Evolutionary conservation across 225 moss, liverwort and hornwort genomes (phyloP), one percentile per base, ranked within the genome.

Genomic region (Antitrichia curtipendula): DNA sequence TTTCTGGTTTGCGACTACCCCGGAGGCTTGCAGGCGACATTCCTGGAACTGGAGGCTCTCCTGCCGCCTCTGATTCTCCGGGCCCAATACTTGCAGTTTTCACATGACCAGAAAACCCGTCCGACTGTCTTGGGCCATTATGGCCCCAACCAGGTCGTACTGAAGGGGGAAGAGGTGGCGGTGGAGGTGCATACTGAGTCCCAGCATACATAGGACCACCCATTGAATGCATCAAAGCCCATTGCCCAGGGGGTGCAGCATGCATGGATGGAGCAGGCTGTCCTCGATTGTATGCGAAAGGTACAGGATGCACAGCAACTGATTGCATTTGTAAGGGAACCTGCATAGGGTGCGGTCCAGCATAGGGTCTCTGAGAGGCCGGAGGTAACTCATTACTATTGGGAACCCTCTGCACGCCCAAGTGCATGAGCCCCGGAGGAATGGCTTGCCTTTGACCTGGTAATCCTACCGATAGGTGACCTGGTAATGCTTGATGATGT

Each of bases 1-100:
- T 88, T 72, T 89, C 88, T 71, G 90, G 82, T 40, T 79, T 70
- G 53, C 76, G 72, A 84, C 62, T 84, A 77, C 74, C 69, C 65
- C 79, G 87, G 28, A 84, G 87, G 76, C 86, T 85, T 49, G 78
- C 82, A 70, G 93, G 93, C 38, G 93, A 93, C 82, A 93, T 81
- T 63, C 93, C 93, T 82, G 93, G 93, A 50, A 93, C 93, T 56
- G 93, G 93, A 75, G 93, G 93, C 89, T 93, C 93, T 41, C 85
- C 84, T 56, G 81, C 85, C 11, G 60, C 41, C 74, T 90, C 93
- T 28, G 61, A 57, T 57, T 90, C 90, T 63, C 68, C 56, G 34
- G 82, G 31, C 82, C 91, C 88, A 27, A 24, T 43, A 50, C 70
- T 85, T 77, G 54, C 64, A 75, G 65, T 66, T 87, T 82, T 90